Percentiles rank a stretch among this genome's conserved stretches.
phyloP scores from a whole-genome alignment of 2,329 filamentous ascomycete genomes.

The Sordariomycetes sp. region DNA sequence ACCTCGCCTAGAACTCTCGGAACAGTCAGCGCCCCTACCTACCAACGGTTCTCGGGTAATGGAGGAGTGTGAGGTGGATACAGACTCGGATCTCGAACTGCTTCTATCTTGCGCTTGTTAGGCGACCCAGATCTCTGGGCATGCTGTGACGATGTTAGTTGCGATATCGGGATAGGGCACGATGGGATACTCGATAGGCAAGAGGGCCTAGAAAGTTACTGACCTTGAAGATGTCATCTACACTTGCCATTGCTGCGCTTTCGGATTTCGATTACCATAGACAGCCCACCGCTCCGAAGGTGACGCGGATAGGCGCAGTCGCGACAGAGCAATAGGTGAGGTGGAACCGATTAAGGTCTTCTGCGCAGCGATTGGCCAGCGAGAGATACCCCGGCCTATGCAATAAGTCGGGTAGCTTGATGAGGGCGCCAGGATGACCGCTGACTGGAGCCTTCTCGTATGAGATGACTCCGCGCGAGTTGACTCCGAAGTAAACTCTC shows the following conservation, averaged over 20 bases:
- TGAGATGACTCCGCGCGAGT: too few relatives aligned
- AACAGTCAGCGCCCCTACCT: not conserved
- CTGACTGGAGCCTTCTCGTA: too few relatives aligned
- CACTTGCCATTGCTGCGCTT: conserved; percentile 32
- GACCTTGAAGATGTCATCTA: conserved; percentile 47
- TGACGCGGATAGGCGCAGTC: not conserved
- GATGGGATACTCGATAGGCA: not conserved
- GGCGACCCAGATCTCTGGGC: conserved; percentile 9
- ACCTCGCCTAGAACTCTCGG: conserved; percentile 33
- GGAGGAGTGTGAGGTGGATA: conserved; percentile 4
- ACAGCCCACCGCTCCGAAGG: not conserved
- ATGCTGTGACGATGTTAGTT: not conserved
- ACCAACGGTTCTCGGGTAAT: not conserved
- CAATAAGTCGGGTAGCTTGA: not conserved
- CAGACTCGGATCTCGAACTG: conserved; percentile 48
- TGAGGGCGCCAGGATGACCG: too few relatives aligned
- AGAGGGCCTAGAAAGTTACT: not conserved
- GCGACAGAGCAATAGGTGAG: not conserved
- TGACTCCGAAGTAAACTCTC: too few relatives aligned
- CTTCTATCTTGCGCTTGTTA: conserved; percentile 52
- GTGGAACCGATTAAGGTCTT: too few relatives aligned
- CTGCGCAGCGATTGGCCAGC: too few relatives aligned
- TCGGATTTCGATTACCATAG: not conserved
- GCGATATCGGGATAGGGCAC: not conserved
- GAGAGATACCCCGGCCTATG: too few relatives aligned